phyloP scores from a whole-genome alignment of 805 yeast species.

The Lipomyces yamadae region DNA sequence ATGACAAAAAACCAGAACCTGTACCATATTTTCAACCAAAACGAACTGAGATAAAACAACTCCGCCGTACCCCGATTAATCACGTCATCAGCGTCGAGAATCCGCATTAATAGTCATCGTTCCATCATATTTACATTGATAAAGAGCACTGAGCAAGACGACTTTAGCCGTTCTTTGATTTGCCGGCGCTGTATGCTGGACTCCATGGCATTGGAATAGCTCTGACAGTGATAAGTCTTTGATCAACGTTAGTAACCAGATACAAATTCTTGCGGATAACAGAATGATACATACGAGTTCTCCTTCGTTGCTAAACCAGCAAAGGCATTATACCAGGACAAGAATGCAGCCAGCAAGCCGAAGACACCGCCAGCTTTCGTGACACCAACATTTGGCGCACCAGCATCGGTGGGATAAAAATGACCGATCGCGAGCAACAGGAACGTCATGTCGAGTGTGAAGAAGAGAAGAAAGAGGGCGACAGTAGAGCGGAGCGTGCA shows the following conservation, averaged over 20 bases:
- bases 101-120: too few relatives aligned
- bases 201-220: conserved; percentile 37
- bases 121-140: too few relatives aligned
- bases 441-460: conserved; percentile 60
- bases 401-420: conserved; percentile 45
- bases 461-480: conserved; percentile 63
- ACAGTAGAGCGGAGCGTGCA: conserved; percentile 69
- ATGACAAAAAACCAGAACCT: too few relatives aligned
- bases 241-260: not conserved
- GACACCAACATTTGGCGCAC: conserved; percentile 41
- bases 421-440: conserved; percentile 59
- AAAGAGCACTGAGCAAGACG: not conserved
- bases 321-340: conserved; percentile 68
- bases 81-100: too few relatives aligned
- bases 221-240: conserved; percentile 25
- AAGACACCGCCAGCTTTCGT: conserved; percentile 64
- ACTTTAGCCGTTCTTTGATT: conserved; percentile 11
- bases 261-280: not conserved
- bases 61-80: too few relatives aligned
- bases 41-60: too few relatives aligned
- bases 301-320: conserved; percentile 64
- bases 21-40: too few relatives aligned
- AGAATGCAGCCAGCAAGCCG: conserved; percentile 59
- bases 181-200: conserved; percentile 6
- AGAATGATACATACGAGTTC: conserved; percentile 52